These are phyloP conservation scores for Crotalaria pallida DNA, from an alignment of 306 rosid species.

Conservation along the genomic window DNA sequence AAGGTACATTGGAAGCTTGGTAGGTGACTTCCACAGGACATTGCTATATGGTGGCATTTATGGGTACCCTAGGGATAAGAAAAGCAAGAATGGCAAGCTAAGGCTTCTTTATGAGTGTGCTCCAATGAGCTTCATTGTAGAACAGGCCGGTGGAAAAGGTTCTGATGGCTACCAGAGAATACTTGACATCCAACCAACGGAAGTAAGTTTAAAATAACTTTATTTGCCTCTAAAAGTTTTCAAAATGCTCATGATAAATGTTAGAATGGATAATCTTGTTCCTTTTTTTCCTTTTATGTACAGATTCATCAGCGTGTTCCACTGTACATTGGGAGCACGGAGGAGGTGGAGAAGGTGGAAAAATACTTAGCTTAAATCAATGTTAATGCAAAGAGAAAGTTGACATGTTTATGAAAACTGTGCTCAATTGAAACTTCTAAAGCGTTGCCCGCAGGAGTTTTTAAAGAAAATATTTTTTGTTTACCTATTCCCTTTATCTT, in stretches of 20 bases:
- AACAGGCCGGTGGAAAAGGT: conserved; percentile 99
- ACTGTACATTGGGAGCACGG: conserved; percentile 78
- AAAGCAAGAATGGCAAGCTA: conserved; percentile 96
- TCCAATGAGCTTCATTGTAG: conserved; percentile 95
- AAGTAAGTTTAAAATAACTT: conserved; percentile 41
- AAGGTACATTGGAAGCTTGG: conserved; percentile 91
- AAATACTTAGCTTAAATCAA: conserved; percentile 65
- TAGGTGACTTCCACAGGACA: conserved; percentile 92
- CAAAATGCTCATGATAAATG: neutral
- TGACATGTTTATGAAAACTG: conserved; percentile 21
- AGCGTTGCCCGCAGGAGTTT: conserved; percentile 16
- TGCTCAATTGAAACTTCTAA: conserved; percentile 11
- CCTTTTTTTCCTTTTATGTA: neutral
- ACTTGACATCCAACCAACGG: conserved; percentile 79
- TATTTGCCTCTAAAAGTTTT: neutral
- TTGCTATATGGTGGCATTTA: conserved; percentile 90
- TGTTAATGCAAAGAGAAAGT: conserved; percentile 4
- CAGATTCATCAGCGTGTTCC: conserved; percentile 99
- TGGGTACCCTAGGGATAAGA: conserved; percentile 91
- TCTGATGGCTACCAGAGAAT: conserved; percentile 83
- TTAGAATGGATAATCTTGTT: neutral
- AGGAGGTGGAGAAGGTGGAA: conserved; percentile 90
- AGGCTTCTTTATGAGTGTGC: conserved; percentile 95
- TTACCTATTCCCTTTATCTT: neutral
- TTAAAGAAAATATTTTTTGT: conserved; percentile 1